Evolutionary conservation across 495 filamentous ascomycete genomes (phyloP).

Genomic region (Polyplosphaeria fusca): DNA sequence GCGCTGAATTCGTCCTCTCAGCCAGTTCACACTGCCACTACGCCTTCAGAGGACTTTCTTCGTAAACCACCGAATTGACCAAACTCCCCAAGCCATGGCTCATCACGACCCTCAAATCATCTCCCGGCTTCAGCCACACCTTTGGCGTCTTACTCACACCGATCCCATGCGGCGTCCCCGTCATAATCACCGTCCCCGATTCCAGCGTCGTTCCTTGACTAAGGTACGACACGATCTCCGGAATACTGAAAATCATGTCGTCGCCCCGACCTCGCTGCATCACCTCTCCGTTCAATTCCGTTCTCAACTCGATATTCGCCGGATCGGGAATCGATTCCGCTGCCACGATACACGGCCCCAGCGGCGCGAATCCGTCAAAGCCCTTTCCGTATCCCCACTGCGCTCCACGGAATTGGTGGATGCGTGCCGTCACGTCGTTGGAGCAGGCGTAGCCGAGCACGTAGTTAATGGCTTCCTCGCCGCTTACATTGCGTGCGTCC

Average conservation of each 20-base stretch:
- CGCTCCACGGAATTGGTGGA: neutral
- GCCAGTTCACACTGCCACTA: too few relatives aligned
- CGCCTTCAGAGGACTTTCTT: too few relatives aligned
- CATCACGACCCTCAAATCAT: too few relatives aligned
- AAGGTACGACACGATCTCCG: constrained; percentile 48
- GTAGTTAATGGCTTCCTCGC: neutral
- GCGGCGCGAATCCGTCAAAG: constrained; percentile 41
- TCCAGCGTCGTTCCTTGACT: constrained; percentile 51
- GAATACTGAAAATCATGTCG: constrained; percentile 50
- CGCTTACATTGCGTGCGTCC: neutral
- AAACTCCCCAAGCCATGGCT: too few relatives aligned
- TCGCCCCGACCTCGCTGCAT: constrained; percentile 51
- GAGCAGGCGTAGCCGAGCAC: neutral
- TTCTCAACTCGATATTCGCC: constrained; percentile 40
- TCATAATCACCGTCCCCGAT: constrained; percentile 48
- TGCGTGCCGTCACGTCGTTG: neutral
- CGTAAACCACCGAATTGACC: too few relatives aligned
- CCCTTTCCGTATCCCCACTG: constrained; percentile 51
- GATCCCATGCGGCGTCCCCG: constrained; percentile 50
- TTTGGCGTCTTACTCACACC: too few relatives aligned
- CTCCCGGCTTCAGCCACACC: too few relatives aligned
- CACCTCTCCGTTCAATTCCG: constrained; percentile 49
- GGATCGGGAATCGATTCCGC: constrained; percentile 41
- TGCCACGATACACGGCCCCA: constrained; percentile 39
- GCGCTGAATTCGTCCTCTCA: too few relatives aligned